These are phyloP conservation scores for Xylaria castorea DNA, from an alignment of 495 filamentous ascomycete genomes.

Conservation along the genomic window DNA sequence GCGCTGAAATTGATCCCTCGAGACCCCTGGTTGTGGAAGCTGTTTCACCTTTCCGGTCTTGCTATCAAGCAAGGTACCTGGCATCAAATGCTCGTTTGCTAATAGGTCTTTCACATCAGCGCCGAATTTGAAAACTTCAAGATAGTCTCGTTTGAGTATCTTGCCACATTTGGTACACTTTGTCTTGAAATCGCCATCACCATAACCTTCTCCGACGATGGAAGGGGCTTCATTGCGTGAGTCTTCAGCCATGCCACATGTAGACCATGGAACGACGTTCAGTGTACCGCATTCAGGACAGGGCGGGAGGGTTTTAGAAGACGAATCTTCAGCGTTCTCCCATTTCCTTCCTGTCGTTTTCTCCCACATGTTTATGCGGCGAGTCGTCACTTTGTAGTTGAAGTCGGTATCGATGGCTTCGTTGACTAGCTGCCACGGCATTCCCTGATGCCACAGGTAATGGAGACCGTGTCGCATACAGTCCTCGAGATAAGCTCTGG, in stretches of 20 bases:
- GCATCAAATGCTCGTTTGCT: constrained; percentile 58
- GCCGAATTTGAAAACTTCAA: constrained; percentile 64
- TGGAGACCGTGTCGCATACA: constrained; percentile 67
- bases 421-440: constrained; percentile 75
- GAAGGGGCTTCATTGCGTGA: constrained; percentile 27
- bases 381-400: constrained; percentile 60
- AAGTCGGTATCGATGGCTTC: constrained; percentile 71
- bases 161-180: constrained; percentile 56
- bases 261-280: constrained; percentile 66
- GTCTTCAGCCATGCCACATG: constrained; percentile 49
- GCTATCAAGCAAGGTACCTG: constrained; percentile 65
- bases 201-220: constrained; percentile 63
- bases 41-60: constrained; percentile 44
- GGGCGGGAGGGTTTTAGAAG: constrained; percentile 50
- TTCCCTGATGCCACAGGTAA: constrained; percentile 66
- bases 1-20: constrained; percentile 38
- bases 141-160: constrained; percentile 58
- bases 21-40: constrained; percentile 4
- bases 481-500: constrained; percentile 79
- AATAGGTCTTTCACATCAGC: constrained; percentile 58
- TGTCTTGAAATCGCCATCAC: constrained; percentile 63
- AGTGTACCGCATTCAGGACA: constrained; percentile 63
- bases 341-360: constrained; percentile 60
- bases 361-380: constrained; percentile 51
- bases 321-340: constrained; percentile 62